Percentiles rank a stretch among this genome's conserved stretches.
These are phyloP conservation scores for Prunus dulcis DNA, from an alignment of 306 rosid species.

Conservation along the genomic window DNA sequence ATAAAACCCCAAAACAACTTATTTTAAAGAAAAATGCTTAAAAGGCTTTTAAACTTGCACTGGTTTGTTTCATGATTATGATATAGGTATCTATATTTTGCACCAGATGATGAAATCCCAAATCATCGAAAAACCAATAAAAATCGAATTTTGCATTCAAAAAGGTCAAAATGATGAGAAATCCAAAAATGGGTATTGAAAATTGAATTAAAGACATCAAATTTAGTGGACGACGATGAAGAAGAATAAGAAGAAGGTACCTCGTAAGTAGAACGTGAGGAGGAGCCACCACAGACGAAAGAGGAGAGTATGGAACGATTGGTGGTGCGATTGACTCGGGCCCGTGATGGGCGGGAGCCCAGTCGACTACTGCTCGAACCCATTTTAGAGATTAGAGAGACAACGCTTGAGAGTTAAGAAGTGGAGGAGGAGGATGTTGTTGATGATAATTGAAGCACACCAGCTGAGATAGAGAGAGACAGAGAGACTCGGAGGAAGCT, in stretches of 20 bases:
- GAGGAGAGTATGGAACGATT: constrained; percentile 60
- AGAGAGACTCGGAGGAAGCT: not conserved
- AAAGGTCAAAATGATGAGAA: not conserved
- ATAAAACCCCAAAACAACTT: not conserved
- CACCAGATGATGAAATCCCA: constrained; percentile 23
- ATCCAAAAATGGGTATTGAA: constrained; percentile 24
- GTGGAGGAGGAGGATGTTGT: not conserved
- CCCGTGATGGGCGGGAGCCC: constrained; percentile 54
- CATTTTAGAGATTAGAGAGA: constrained; percentile 37
- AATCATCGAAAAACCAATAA: constrained; percentile 16
- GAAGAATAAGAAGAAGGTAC: constrained; percentile 27
- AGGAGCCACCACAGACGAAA: constrained; percentile 70
- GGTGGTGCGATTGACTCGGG: constrained; percentile 49
- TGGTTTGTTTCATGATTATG: not conserved
- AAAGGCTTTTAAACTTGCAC: constrained; percentile 3
- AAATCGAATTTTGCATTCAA: constrained; percentile 19
- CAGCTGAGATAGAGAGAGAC: constrained; percentile 7
- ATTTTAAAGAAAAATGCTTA: not conserved
- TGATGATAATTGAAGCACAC: constrained; percentile 42
- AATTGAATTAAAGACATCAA: not conserved
- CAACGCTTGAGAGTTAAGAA: not conserved
- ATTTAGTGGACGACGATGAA: not conserved
- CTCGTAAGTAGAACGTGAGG: constrained; percentile 60
- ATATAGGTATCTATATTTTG: constrained; percentile 12
- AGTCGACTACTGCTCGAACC: constrained; percentile 68